Conservation (phyloP, 305 asterid species). For the Fraxinus sp. region DNA sequence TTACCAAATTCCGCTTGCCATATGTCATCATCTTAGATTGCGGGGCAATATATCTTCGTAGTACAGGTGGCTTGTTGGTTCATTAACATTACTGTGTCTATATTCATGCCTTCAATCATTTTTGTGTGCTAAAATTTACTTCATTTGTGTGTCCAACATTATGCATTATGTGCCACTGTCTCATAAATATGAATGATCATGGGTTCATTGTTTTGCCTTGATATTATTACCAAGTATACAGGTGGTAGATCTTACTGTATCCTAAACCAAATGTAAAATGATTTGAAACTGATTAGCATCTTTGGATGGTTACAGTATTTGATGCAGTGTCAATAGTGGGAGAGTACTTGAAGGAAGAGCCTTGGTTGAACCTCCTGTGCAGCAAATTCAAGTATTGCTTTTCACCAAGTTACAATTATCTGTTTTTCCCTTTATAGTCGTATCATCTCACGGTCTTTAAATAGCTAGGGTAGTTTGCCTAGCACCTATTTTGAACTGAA, state of each 20-base stretch:
- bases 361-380: slow-evolving; percentile 79
- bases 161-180: neutral
- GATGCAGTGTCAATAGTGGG: slow-evolving; percentile 78
- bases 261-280: neutral
- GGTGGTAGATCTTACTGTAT: neutral
- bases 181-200: neutral
- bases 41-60: neutral
- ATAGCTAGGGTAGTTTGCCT: neutral
- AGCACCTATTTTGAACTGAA: neutral
- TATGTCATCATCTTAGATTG: neutral
- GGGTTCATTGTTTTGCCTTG: neutral
- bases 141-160: neutral
- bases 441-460: neutral
- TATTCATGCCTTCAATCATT: neutral
- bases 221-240: slow-evolving; percentile 13
- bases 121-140: neutral
- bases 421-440: slow-evolving; percentile 1
- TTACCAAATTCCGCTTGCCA: neutral
- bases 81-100: neutral
- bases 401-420: slow-evolving; percentile 4
- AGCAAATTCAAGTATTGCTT: slow-evolving; percentile 54
- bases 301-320: slow-evolving; percentile 44
- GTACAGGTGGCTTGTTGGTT: neutral
- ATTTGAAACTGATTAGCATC: slow-evolving; percentile 24
- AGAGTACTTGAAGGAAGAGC: slow-evolving; percentile 84